phyloP scores from a whole-genome alignment of 768 basidiomycete genomes.

The Mycena leptocephala region DNA sequence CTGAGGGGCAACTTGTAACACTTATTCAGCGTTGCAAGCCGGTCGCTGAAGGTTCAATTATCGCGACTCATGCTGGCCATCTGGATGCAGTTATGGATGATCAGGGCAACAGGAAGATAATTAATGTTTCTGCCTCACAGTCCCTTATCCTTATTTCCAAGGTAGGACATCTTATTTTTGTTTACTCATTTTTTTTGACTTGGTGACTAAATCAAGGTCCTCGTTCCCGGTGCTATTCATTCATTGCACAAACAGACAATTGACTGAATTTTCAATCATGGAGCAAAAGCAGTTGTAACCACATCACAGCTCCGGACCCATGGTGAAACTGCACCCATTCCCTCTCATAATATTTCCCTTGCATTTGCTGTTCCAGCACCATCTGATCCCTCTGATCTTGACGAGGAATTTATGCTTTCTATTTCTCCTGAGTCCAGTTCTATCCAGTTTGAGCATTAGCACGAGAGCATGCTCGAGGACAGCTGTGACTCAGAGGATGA shows the following conservation, averaged over 20 bases:
- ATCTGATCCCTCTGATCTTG: not conserved
- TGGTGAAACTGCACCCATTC: not conserved
- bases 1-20: too few species aligned
- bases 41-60: not conserved
- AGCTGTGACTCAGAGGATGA: too few species aligned
- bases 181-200: not conserved
- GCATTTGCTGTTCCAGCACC: not conserved
- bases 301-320: slow-evolving; percentile 1
- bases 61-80: not conserved
- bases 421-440: not conserved
- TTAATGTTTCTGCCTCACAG: not conserved
- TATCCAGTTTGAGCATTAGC: not conserved
- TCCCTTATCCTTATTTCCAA: not conserved
- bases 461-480: not conserved
- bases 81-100: not conserved
- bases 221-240: slow-evolving; percentile 5
- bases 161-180: not conserved
- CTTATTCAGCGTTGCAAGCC: not conserved
- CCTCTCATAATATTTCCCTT: not conserved
- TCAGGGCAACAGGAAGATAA: not conserved
- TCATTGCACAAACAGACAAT: slow-evolving; percentile 1
- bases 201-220: not conserved
- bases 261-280: slow-evolving; percentile 10
- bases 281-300: not conserved
- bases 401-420: not conserved